phyloP scores from a whole-genome alignment of 306 rosid genomes.

The Cercis canadensis region DNA sequence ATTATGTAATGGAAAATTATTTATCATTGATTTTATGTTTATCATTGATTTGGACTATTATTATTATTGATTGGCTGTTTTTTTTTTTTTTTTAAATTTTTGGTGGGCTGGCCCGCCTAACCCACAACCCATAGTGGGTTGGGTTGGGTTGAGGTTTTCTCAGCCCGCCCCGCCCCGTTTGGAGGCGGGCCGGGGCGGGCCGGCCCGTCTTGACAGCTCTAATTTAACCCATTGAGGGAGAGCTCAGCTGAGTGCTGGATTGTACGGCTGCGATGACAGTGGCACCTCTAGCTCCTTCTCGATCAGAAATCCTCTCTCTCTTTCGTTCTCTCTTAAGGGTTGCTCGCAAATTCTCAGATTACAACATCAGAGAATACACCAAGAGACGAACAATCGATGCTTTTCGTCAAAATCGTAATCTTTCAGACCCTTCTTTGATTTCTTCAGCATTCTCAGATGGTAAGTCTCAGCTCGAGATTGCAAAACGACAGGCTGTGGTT shows the following conservation, averaged over 20 bases:
- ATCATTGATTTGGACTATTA: no score
- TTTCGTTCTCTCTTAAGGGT: slow-evolving; percentile 65
- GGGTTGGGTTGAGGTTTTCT: no score
- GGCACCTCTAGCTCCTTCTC: slow-evolving; percentile 35
- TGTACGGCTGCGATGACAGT: neutral
- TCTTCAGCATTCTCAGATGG: slow-evolving; percentile 58
- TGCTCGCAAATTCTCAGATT: slow-evolving; percentile 66
- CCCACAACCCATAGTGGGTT: no score
- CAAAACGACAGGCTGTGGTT: slow-evolving; percentile 63
- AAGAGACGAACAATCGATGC: slow-evolving; percentile 72
- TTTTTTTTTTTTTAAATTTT: no score
- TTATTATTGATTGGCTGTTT: no score
- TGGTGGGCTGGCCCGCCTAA: no score
- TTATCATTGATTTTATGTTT: no score
- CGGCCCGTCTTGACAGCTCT: no score
- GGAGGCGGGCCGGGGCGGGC: no score
- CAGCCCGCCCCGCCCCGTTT: no score
- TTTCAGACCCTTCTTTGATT: slow-evolving; percentile 52
- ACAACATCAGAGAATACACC: slow-evolving; percentile 80
- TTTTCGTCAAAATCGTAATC: slow-evolving; percentile 58
- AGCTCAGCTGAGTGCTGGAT: neutral
- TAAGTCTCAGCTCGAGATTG: slow-evolving; percentile 59
- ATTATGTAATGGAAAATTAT: no score
- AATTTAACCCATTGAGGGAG: no score
- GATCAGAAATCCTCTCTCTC: slow-evolving; percentile 54